Conservation (phyloP, 352 stramenopile species). For the Thraustochytrium sp. region DNA sequence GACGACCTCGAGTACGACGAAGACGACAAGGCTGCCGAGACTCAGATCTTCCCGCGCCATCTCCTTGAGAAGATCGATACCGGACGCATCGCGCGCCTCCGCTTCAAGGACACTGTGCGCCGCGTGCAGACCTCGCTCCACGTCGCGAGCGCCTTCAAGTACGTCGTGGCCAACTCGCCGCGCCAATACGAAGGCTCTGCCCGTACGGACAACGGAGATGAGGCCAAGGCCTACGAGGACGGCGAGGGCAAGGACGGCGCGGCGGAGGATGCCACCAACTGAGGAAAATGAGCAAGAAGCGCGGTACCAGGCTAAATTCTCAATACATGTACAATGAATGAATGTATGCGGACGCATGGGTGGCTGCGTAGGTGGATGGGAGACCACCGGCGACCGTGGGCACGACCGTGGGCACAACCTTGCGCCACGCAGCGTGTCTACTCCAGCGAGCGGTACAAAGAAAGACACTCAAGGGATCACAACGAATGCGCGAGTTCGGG, state of each 20-base stretch:
- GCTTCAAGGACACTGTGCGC: conserved; percentile 20
- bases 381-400: no score
- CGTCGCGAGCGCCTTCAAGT: conserved; percentile 15
- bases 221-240: not conserved
- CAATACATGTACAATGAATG: no score
- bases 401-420: no score
- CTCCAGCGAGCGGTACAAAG: no score
- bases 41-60: not conserved
- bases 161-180: not conserved
- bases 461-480: no score
- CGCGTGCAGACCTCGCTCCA: not conserved
- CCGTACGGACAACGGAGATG: not conserved
- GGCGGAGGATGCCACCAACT: no score
- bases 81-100: not conserved
- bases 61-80: conserved; percentile 33
- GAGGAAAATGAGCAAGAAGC: no score
- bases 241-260: not conserved
- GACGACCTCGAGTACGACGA: not conserved
- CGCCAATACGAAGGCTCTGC: not conserved
- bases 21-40: not conserved
- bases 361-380: no score
- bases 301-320: no score
- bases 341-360: no score
- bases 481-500: no score
- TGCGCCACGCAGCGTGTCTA: no score